Evolutionary conservation across 2,329 filamentous ascomycete genomes (phyloP), one percentile per base, ranked within the genome.

Genomic region (Lomentospora prolificans): DNA sequence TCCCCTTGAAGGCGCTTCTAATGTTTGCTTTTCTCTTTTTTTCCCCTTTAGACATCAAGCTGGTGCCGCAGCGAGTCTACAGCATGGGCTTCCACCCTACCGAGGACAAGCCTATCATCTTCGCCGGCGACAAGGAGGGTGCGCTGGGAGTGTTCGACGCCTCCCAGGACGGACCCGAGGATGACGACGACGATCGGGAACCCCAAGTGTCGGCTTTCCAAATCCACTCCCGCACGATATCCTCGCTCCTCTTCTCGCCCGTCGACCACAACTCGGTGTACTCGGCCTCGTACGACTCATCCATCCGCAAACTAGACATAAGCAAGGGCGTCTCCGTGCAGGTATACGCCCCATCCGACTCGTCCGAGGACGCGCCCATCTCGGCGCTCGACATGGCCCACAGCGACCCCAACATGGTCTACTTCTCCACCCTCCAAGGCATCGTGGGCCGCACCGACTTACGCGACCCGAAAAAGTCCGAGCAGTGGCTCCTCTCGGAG

Each of bases 81-180:
- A 80, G 88, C 0, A 82, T 97, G 63, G 84, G 86, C 0, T 92
- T 99, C 62, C 94, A 99, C 64, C 94, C 94, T 0, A 91, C 85
- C 0, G 77, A 84, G 57, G 84, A 91, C 2, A 97, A 97, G 64
- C 84, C 91, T 0, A 75, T 99, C 2, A 79, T 97, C 1, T 95
- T 99, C 66, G 92, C 92, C 0, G 92, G 92, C 9, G 94, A 99
- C 64, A 99, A 99, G 67, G 80, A 95, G 61, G 92, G 94, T 1
- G 88, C 90, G 24, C 77, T 97, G 57, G 94, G 94, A 0, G 82
- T 99, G 1, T 92, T 96, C 55, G 92, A 99, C 65, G 90, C 86
- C 1, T 91, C 88, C 0, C 90, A 95, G 61, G 67, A 74, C 61
- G 68, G 75, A 61, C 72, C 76, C n/a, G 84, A 87, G 3, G 84